Percentiles rank a stretch among this genome's conserved stretches.
Evolutionary conservation across 192 early-diverging fungal species (phyloP).

Genomic region (Phycomyces nitens): DNA sequence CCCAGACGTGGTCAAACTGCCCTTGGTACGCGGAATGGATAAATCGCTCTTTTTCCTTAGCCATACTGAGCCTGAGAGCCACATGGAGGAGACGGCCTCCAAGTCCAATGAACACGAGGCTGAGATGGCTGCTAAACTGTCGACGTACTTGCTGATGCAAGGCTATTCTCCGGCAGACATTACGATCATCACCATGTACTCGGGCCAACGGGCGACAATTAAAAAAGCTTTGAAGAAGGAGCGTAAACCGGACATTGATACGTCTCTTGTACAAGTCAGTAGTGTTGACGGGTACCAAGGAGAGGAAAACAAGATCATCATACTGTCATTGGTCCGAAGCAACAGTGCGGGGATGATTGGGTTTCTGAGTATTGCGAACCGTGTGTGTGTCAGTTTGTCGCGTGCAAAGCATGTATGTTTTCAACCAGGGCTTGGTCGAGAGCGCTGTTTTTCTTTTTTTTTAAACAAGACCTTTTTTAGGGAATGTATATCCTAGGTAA

Average conservation of each 20-base stretch:
- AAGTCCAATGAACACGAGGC: conserved; percentile 46
- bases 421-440: no score
- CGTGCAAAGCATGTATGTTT: conserved; percentile 49
- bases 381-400: conserved; percentile 53
- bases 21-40: conserved; percentile 42
- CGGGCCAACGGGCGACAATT: conserved; percentile 45
- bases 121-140: conserved; percentile 45
- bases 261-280: conserved; percentile 80
- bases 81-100: conserved; percentile 42
- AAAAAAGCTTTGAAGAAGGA: conserved; percentile 32
- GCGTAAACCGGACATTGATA: conserved; percentile 10
- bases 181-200: conserved; percentile 55
- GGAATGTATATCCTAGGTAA: conserved; percentile 59
- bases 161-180: conserved; percentile 49
- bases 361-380: conserved; percentile 67
- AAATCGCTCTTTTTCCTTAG: conserved; percentile 50
- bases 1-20: conserved; percentile 30
- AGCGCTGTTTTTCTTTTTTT: no score
- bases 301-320: conserved; percentile 97
- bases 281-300: conserved; percentile 97
- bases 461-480: conserved; percentile 12
- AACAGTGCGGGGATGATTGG: conserved; percentile 82
- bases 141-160: conserved; percentile 46
- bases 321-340: conserved; percentile 91
- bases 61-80: conserved; percentile 43